Conservation (phyloP, 73 alveolate species). For the Urostyla sp. region DNA sequence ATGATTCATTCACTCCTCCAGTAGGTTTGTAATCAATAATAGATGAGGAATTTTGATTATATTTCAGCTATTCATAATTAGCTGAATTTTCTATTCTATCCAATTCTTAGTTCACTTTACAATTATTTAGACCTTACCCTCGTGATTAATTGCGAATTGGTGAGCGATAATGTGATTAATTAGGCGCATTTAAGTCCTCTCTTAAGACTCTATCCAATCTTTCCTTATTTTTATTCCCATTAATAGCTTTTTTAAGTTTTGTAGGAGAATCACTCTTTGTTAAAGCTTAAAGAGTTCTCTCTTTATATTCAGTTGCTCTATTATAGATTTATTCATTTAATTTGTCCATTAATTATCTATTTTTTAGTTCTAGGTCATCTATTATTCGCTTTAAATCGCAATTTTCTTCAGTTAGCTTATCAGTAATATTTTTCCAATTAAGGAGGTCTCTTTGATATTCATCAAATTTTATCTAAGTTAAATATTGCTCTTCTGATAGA, state of each 20-base stretch:
- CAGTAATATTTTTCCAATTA: constrained; percentile 4
- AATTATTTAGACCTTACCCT: constrained; percentile 20
- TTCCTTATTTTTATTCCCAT: background rate
- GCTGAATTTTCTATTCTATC: constrained; percentile 10
- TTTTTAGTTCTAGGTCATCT: constrained; percentile 60
- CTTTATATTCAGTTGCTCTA: constrained; percentile 64
- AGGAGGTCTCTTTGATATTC: constrained; percentile 11
- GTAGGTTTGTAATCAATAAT: background rate
- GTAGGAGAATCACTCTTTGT: constrained; percentile 39
- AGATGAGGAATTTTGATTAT: background rate
- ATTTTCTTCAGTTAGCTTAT: constrained; percentile 16
- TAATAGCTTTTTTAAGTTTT: constrained; percentile 24
- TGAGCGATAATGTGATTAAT: too few relatives aligned
- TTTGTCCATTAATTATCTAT: constrained; percentile 57
- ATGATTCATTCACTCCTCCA: background rate
- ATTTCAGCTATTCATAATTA: background rate
- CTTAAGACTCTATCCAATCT: constrained; percentile 6
- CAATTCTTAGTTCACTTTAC: constrained; percentile 33
- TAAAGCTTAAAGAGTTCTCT: constrained; percentile 48
- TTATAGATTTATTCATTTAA: constrained; percentile 53
- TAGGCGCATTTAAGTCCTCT: constrained; percentile 35
- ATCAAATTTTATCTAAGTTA: background rate
- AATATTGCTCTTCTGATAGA: background rate
- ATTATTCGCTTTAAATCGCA: constrained; percentile 32
- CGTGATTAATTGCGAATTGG: background rate